A percentile compares a stretch with the other conserved stretches of the same genome.
These are phyloP conservation scores for Camellia oleifera DNA, from an alignment of 179 eudicot genomes.

Conservation along the genomic window DNA sequence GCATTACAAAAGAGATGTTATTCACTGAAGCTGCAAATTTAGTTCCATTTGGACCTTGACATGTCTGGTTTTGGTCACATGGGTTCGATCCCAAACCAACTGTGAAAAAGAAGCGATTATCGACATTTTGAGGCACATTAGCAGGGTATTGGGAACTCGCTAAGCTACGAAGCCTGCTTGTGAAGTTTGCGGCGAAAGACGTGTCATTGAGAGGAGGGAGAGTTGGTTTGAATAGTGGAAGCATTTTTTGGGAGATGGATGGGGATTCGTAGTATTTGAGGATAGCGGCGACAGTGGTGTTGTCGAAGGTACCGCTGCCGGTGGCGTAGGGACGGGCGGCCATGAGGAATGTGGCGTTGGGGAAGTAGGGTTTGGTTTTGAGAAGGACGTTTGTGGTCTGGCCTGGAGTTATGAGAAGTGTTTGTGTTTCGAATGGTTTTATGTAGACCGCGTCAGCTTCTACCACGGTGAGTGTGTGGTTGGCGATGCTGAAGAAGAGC, in stretches of 20 bases:
- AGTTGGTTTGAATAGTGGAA: slow-evolving; percentile 33
- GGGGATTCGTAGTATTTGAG: slow-evolving; percentile 42
- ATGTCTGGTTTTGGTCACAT: slow-evolving; percentile 31
- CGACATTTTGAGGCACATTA: slow-evolving; percentile 37
- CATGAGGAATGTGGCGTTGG: slow-evolving; percentile 44
- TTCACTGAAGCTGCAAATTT: slow-evolving; percentile 35
- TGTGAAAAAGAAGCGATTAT: slow-evolving; percentile 36
- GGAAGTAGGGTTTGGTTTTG: slow-evolving; percentile 30
- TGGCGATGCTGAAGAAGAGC: slow-evolving; percentile 61
- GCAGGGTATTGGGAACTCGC: slow-evolving; percentile 34
- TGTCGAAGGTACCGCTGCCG: slow-evolving; percentile 51
- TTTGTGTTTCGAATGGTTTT: slow-evolving; percentile 47
- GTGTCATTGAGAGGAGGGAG: slow-evolving; percentile 40
- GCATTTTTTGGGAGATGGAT: slow-evolving; percentile 12
- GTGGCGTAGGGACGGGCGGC: slow-evolving; percentile 51
- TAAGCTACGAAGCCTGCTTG: slow-evolving; percentile 26
- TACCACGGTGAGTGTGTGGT: slow-evolving; percentile 45
- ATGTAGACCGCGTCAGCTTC: slow-evolving; percentile 54
- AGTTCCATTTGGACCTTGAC: slow-evolving; percentile 43
- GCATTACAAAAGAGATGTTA: slow-evolving; percentile 31
- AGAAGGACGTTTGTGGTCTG: slow-evolving; percentile 63
- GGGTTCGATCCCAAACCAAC: slow-evolving; percentile 43
- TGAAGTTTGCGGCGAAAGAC: slow-evolving; percentile 26
- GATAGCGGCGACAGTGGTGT: slow-evolving; percentile 46
- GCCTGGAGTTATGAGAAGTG: slow-evolving; percentile 44